Conservation (phyloP, 2,329 filamentous ascomycete species). For the Tolypocladium endophyticum region DNA sequence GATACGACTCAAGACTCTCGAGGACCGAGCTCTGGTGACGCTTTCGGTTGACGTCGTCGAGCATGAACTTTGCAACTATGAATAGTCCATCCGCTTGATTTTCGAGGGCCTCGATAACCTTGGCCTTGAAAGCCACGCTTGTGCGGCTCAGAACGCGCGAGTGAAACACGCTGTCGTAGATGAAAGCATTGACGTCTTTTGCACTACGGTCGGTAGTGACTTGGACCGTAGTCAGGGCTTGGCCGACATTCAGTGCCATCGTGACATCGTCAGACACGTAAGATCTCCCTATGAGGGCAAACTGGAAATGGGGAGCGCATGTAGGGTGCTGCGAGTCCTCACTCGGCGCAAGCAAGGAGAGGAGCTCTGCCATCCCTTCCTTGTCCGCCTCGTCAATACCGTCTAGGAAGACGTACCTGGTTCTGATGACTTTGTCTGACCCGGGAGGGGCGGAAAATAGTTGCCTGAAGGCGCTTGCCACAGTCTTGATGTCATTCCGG, state of each 20-base stretch:
- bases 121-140: constrained; percentile 19
- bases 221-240: constrained; percentile 26
- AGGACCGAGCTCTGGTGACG: constrained; percentile 32
- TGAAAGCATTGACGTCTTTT: constrained; percentile 30
- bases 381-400: constrained; percentile 34
- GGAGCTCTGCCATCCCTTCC: constrained; percentile 24
- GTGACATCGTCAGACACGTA: constrained; percentile 28
- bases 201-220: constrained; percentile 31
- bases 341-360: constrained; percentile 20
- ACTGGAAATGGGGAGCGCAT: constrained; percentile 16
- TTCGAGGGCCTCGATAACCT: constrained; percentile 28
- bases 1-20: constrained; percentile 32
- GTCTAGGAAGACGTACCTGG: constrained; percentile 33
- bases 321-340: constrained; percentile 10
- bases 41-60: constrained; percentile 35
- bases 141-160: constrained; percentile 25
- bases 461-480: constrained; percentile 31
- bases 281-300: constrained; percentile 31
- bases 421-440: constrained; percentile 19
- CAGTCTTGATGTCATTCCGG: constrained; percentile 29
- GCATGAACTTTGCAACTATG: constrained; percentile 38
- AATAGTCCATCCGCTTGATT: constrained; percentile 35
- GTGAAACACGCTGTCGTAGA: constrained; percentile 27
- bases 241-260: constrained; percentile 20
- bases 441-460: constrained; percentile 28